phyloP scores from a whole-genome alignment of 371 early-diverging fungal genomes.

The Lichtheimia hyalospora region DNA sequence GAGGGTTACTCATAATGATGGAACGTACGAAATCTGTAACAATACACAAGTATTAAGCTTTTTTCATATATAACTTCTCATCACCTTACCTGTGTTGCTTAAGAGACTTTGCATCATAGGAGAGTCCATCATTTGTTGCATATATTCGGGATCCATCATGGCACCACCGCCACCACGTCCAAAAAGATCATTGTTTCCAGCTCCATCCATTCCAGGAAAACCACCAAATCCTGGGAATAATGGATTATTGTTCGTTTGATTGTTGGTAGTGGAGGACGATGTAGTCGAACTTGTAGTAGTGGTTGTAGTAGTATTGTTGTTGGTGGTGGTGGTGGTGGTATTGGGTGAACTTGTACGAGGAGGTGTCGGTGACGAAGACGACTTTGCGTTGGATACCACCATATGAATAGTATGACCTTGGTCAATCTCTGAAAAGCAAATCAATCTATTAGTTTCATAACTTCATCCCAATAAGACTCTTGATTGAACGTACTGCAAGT shows the following conservation, averaged over 20 bases:
- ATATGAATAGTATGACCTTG: conserved; percentile 67
- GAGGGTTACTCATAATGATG: conserved; percentile 75
- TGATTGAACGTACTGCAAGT: conserved; percentile 53
- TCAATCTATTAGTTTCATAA: not conserved
- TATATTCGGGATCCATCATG: conserved; percentile 44
- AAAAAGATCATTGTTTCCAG: conserved; percentile 5
- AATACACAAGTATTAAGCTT: not conserved
- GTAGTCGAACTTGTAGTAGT: conserved; percentile 23
- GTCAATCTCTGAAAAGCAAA: conserved; percentile 25
- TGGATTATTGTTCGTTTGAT: conserved; percentile 5
- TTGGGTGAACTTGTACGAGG: not conserved
- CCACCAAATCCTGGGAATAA: conserved; percentile 15
- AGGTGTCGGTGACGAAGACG: conserved; percentile 16
- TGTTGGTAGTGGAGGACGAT: not conserved
- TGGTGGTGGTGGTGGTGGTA: not conserved
- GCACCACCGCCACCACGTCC: conserved; percentile 8
- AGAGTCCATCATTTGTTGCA: conserved; percentile 55
- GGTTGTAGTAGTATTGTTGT: conserved; percentile 20
- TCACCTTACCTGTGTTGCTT: conserved; percentile 41
- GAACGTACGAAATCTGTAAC: conserved; percentile 64
- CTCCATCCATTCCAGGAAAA: conserved; percentile 18
- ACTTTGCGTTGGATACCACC: conserved; percentile 56
- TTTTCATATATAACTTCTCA: not conserved
- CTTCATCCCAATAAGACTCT: not conserved
- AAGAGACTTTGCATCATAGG: conserved; percentile 50